Conservation (phyloP, 495 filamentous ascomycete species). For the Tuber microsphaerosporum region DNA sequence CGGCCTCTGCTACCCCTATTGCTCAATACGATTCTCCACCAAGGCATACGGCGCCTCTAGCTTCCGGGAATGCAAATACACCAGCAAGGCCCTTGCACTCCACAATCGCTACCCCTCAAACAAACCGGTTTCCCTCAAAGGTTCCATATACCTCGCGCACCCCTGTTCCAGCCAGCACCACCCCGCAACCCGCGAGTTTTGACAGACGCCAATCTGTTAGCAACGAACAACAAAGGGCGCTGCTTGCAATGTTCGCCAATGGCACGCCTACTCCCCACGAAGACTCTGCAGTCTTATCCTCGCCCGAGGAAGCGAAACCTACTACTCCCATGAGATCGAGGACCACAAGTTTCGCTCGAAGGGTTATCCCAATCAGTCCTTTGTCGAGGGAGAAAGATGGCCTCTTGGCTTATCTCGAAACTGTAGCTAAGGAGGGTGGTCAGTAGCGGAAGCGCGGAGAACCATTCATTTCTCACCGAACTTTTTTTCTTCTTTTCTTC, state of each 20-base stretch:
- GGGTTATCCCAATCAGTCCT: constrained; percentile 24
- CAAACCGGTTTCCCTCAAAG: not conserved
- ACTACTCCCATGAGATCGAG: constrained; percentile 15
- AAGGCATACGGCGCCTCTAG: not conserved
- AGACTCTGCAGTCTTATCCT: constrained; percentile 5
- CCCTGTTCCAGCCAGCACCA: constrained; percentile 3
- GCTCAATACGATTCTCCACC: constrained; percentile 11
- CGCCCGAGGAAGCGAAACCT: constrained; percentile 22
- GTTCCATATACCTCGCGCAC: constrained; percentile 6
- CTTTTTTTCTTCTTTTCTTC: not conserved
- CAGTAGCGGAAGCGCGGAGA: constrained; percentile 14
- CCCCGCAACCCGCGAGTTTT: constrained; percentile 15
- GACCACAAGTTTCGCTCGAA: constrained; percentile 1
- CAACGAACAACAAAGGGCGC: constrained; percentile 31
- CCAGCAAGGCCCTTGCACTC: not conserved
- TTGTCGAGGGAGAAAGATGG: constrained; percentile 24
- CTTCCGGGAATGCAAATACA: not conserved
- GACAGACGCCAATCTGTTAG: constrained; percentile 35
- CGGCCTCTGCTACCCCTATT: not conserved
- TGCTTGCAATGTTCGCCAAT: constrained; percentile 37
- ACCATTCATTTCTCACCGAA: not conserved
- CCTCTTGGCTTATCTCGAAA: constrained; percentile 39
- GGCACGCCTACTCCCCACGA: not conserved
- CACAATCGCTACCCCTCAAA: not conserved
- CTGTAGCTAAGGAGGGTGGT: constrained; percentile 32